These are phyloP conservation scores for Hortaea sp. DNA, from an alignment of 2,329 filamentous ascomycete genomes.

Conservation along the genomic window DNA sequence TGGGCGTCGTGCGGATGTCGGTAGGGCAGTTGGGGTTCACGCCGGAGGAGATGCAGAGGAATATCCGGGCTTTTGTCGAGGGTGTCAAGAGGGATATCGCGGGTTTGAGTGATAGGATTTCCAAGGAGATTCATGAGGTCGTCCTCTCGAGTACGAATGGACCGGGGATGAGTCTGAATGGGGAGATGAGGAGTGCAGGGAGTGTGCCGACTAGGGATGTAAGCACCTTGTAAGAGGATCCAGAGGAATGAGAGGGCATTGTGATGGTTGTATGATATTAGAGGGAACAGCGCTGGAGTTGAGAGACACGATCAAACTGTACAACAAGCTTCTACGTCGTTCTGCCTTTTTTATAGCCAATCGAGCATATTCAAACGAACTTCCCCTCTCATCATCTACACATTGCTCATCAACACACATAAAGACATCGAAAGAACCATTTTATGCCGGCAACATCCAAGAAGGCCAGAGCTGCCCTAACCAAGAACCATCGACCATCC, in stretches of 20 bases:
- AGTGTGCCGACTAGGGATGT: slow-evolving; percentile 37
- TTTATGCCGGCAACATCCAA: too few species aligned
- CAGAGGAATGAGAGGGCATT: neutral
- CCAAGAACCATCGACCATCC: too few species aligned
- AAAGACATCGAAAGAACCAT: too few species aligned
- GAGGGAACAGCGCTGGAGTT: too few species aligned
- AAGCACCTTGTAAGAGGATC: neutral
- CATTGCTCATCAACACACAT: too few species aligned
- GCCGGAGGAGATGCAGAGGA: slow-evolving; percentile 73
- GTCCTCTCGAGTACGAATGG: slow-evolving; percentile 80
- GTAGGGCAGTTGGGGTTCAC: slow-evolving; percentile 85
- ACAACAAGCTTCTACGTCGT: neutral
- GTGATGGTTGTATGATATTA: neutral
- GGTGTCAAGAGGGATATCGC: slow-evolving; percentile 69
- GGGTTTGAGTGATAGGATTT: slow-evolving; percentile 51
- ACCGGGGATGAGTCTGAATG: slow-evolving; percentile 78
- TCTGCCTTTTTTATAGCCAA: too few species aligned
- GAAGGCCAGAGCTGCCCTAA: too few species aligned
- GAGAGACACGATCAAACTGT: neutral
- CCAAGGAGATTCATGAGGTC: slow-evolving; percentile 65
- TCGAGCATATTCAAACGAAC: too few species aligned
- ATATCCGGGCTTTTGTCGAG: slow-evolving; percentile 68
- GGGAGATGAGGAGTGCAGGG: slow-evolving; percentile 57
- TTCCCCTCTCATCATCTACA: neutral
- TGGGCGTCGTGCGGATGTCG: slow-evolving; percentile 78